These are phyloP conservation scores for Hyphopichia burtonii DNA, from an alignment of 1,139 yeast species.

Conservation along the genomic window DNA sequence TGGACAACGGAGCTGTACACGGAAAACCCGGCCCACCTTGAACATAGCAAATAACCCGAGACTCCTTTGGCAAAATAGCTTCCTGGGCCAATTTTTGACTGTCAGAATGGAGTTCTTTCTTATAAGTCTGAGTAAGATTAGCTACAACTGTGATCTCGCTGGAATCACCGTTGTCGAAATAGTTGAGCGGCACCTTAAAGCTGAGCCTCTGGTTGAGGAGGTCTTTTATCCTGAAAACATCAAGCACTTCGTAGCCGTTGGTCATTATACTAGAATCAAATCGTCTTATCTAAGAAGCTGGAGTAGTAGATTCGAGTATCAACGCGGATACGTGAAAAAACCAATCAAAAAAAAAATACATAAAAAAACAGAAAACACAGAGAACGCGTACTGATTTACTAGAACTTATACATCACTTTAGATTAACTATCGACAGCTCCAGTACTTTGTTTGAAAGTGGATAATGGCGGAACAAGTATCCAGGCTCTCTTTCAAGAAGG, in stretches of 20 bases:
- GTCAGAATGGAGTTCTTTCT: constrained; percentile 15
- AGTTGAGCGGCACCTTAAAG: constrained; percentile 29
- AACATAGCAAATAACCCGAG: constrained; percentile 41
- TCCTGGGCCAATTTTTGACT: constrained; percentile 3
- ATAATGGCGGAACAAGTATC: not conserved
- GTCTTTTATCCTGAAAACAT: constrained; percentile 26
- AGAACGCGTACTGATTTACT: constrained; percentile 1
- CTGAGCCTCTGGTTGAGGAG: constrained; percentile 25
- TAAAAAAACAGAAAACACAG: not conserved
- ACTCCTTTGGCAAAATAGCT: constrained; percentile 21
- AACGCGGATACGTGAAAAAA: no score
- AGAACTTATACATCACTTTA: not conserved
- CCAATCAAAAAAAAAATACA: not conserved
- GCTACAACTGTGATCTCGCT: constrained; percentile 29
- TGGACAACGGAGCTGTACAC: constrained; percentile 36
- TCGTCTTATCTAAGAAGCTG: not conserved
- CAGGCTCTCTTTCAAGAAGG: constrained; percentile 36
- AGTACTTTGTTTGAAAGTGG: no score
- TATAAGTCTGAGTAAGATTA: constrained; percentile 34
- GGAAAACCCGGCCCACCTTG: constrained; percentile 66
- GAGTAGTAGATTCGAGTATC: no score
- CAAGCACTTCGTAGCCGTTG: constrained; percentile 16
- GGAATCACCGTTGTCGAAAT: constrained; percentile 11
- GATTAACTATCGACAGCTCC: no score
- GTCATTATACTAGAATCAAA: not conserved